Base-by-base conservation (phyloP, 1,284 basidiomycete genomes). In the Chondrostereum purpureum region DNA sequence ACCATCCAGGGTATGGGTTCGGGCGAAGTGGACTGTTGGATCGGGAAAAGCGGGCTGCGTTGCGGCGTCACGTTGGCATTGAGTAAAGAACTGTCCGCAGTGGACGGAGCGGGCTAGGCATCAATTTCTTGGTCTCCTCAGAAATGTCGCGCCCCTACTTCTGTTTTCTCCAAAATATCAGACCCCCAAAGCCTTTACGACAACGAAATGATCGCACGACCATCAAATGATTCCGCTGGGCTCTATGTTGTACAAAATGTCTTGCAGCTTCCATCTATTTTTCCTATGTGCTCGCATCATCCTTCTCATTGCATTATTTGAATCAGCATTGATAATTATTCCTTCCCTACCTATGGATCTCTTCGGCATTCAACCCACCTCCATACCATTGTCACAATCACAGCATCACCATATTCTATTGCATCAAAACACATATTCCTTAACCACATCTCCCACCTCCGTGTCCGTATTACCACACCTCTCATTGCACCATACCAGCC, bases 21-120 rank as follows among this genome's bases (percentile, higher is more conserved):
- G 79, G 79, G 42, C 71, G 79, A 43, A 81, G 76, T 47, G 80
- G 78, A 8, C 58, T 82, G 41, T 48, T 73, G 48, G 69, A 73
- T 50, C 69, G 79, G 31, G 75, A 41, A 24, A 21, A 22, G 18
- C 16, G 39, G 22, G 24, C 13, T 5, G 39, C 18, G 2, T 31
- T 31, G 27, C 27, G 27, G 27, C 27, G 27, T 8, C 27, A 31
- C 8, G 8, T 31, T n/a, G 27, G 27, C n/a, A 8, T 31, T 8
- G 8, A 8, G 8, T 31, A n/a, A 31, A 31, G 27, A 31, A n/a
- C n/a, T n/a, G n/a, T n/a, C n/a, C 27, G 27, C 27, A 8, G 27
- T 31, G 8, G 27, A 31, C n/a, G 27, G 27, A 8, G 27, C 8
- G n/a, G 27, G 8, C 8, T 31, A 31, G 27, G 27, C n/a, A n/a